Conservation (phyloP, 225 moss, liverwort and hornwort genomes). For the Rhytidiadelphus loreus region DNA sequence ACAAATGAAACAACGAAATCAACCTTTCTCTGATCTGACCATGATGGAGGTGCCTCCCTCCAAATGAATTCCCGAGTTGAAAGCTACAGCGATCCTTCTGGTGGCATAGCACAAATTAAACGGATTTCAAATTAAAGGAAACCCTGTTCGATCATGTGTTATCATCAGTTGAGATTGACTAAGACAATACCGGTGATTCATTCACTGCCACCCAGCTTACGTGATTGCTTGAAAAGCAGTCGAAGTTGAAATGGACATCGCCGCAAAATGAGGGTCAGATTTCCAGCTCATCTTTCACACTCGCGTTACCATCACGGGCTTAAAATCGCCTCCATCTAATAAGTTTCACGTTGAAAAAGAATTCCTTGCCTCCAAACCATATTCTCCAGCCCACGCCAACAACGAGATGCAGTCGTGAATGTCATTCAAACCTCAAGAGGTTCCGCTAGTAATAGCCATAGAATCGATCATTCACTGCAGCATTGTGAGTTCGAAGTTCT, state of each 20-base stretch:
- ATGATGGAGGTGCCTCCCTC: too few species aligned
- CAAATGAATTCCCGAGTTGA: background rate
- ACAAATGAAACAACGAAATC: background rate
- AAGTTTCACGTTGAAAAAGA: background rate
- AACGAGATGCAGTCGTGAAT: background rate
- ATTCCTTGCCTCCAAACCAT: background rate
- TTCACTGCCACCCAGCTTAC: background rate
- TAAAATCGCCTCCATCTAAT: background rate
- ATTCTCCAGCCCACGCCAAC: background rate
- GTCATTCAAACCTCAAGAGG: background rate
- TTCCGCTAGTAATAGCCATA: background rate
- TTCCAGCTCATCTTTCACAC: background rate
- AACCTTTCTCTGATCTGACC: background rate
- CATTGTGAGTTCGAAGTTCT: background rate
- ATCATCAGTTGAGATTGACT: background rate
- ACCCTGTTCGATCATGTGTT: background rate
- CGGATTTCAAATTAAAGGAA: background rate
- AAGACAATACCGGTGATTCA: background rate
- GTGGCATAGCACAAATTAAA: background rate
- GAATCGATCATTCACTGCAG: background rate
- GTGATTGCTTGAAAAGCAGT: background rate
- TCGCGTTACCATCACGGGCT: background rate
- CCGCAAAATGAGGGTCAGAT: background rate
- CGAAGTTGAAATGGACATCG: background rate
- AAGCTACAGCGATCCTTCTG: background rate